phyloP scores from a whole-genome alignment of 495 filamentous ascomycete species.

The Bacidia rubella region DNA sequence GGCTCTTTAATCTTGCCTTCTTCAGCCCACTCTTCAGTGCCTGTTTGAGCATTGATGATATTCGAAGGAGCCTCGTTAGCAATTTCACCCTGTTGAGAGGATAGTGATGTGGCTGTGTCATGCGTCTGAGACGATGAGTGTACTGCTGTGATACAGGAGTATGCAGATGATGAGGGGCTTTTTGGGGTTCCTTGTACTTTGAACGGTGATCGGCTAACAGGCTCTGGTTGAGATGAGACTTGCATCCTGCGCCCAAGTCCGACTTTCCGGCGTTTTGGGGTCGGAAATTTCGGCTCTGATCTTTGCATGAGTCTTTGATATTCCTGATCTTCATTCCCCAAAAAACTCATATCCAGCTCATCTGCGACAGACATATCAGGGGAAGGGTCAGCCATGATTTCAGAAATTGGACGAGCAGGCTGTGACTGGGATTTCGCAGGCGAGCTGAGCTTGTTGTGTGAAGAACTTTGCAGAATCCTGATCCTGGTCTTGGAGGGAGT shows the following conservation, averaged over 20 bases:
- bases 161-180: constrained; percentile 20
- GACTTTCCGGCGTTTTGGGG: constrained; percentile 9
- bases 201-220: not conserved
- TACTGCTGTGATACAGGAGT: constrained; percentile 29
- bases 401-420: constrained; percentile 30
- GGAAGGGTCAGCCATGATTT: constrained; percentile 33
- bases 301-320: constrained; percentile 19
- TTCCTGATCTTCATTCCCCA: constrained; percentile 32
- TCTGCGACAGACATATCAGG: constrained; percentile 25
- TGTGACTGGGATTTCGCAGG: constrained; percentile 25
- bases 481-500: constrained; percentile 2
- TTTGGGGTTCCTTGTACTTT: not conserved
- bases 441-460: not conserved
- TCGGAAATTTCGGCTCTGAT: constrained; percentile 10
- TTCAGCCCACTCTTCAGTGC: too few relatives aligned
- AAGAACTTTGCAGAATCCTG: constrained; percentile 9
- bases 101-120: not conserved
- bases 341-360: constrained; percentile 31
- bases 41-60: too few relatives aligned
- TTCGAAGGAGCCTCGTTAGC: too few relatives aligned
- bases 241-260: not conserved
- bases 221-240: not conserved
- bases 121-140: constrained; percentile 14
- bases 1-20: too few relatives aligned
- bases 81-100: too few relatives aligned